These are phyloP conservation scores for Penicillium diatomitis DNA, from an alignment of 495 filamentous ascomycete genomes.

Conservation along the genomic window DNA sequence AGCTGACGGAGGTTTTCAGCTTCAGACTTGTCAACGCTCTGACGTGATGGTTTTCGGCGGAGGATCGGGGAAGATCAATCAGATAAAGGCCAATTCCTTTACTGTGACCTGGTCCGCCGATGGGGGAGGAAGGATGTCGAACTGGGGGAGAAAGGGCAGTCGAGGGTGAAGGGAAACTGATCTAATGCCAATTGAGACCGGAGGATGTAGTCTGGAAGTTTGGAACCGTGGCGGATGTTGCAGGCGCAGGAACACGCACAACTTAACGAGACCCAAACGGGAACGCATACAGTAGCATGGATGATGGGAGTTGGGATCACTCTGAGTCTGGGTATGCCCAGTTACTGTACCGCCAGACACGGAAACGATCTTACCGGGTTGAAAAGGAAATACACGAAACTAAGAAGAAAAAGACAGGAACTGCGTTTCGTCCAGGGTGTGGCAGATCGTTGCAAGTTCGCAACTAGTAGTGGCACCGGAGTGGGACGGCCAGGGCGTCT, in stretches of 20 bases:
- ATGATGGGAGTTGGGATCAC: not conserved
- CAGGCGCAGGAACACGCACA: constrained; percentile 8
- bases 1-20: constrained; percentile 41
- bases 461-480: no score
- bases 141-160: not conserved
- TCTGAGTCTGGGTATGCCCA: no score
- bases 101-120: no score
- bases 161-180: constrained; percentile 8
- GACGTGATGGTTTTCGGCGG: no score
- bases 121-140: constrained; percentile 7
- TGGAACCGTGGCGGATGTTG: constrained; percentile 11
- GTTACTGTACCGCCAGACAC: not conserved
- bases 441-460: no score
- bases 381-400: not conserved
- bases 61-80: no score
- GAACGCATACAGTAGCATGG: not conserved
- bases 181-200: constrained; percentile 3
- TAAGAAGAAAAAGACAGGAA: no score
- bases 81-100: no score
- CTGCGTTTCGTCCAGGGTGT: no score
- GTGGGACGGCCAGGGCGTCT: no score
- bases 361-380: not conserved
- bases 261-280: not conserved
- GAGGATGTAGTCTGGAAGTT: constrained; percentile 7
- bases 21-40: constrained; percentile 16